Base-by-base conservation (phyloP, 1,284 basidiomycete species). In the Tylopilus orsonianus region DNA sequence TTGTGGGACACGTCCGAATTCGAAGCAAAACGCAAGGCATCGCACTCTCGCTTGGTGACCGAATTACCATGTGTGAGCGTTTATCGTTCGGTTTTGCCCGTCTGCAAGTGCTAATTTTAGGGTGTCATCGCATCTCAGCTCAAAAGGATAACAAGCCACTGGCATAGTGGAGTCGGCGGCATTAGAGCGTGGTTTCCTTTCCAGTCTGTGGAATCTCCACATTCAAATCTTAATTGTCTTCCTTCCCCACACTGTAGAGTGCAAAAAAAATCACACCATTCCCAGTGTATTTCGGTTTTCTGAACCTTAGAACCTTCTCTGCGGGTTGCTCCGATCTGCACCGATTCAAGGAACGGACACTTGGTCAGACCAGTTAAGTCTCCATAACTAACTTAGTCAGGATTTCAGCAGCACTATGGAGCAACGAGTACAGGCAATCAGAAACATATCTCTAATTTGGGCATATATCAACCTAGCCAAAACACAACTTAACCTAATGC, bases 1-100 rank as follows among this genome's bases (percentile, higher is more conserved):
- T 97, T 58, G 86, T 86, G 22, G 93, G 93, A 0, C 93, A 96
- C 70, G 92, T 96, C 19, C 81, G 93, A 44, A 97, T 96, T 62
- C 82, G 93, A 49, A 93, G 89, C 65, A 97, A 96, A 74, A 95
- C 92, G 27, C 93, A 96, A 67, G 93, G 93, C 40, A 97, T 98
- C 56, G 96, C 96, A 5, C 75, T 98, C 54, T 93, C 90, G 27
- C 71, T 99, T 55, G 95, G 95, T 20, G 93, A 97, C 72, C 81
- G 89, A 64, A 94, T 95, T 61, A 90, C 89, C n/a, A 84, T 91
- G 79, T 85, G 87, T 90, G 60, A 55, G 81, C 60, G 30, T 19
- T 14, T 13, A 39, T 41, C 22, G 49, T 12, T 13, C 37, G 10
- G 35, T 30, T 46, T 46, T 38, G 12, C 18, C 23, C 8, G 24